Base-by-base conservation (phyloP, 345 rosid species). In the Passiflora organensis region DNA sequence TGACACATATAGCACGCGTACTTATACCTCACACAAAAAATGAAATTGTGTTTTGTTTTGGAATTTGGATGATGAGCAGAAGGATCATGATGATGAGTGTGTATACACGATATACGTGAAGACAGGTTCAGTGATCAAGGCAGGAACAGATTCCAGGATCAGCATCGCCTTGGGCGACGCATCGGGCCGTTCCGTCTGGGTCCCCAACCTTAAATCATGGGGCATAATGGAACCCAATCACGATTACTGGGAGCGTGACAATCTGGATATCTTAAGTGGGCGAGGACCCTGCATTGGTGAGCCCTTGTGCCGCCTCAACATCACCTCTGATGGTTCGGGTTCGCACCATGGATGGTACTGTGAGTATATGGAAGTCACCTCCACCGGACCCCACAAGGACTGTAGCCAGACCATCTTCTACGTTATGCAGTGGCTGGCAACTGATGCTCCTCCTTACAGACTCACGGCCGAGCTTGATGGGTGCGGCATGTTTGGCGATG, bases 291-390 rank as follows among this genome's bases (percentile, higher is more conserved):
- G 85, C 68, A 47, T 75, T 6, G 67, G 53, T 5, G 3, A 67
- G 5, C 80, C 78, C 8, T 11, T 73, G 0, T 80, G 85, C 59
- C 44, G 76, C 37, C 78, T 80, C 39, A 77, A 72, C 67, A 39
- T 80, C 48, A 80, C 82, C 32, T 80, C 82, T 0, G 77, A 77
- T 16, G 82, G 82, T 19, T 59, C 71, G 0, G 85, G 82, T 10
- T 1, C 14, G 4, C 72, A 67, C 69, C 80, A 67, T 15, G 82
- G 82, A n/a, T 77, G 80, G 82, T 80, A 67, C 62, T 80, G 80
- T 32, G 72, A 75, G 12, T 74, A 72, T 46, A 37, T 80, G 12
- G 82, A 80, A 58, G 78, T 77, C 47, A 77, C 76, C 11, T 55
- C 72, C 44, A 63, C 71, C 2, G 73, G 77, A 0, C 75, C 71